Base-by-base conservation (phyloP, 2,329 filamentous ascomycete species). In the Cylindrodendrum hubeiense region DNA sequence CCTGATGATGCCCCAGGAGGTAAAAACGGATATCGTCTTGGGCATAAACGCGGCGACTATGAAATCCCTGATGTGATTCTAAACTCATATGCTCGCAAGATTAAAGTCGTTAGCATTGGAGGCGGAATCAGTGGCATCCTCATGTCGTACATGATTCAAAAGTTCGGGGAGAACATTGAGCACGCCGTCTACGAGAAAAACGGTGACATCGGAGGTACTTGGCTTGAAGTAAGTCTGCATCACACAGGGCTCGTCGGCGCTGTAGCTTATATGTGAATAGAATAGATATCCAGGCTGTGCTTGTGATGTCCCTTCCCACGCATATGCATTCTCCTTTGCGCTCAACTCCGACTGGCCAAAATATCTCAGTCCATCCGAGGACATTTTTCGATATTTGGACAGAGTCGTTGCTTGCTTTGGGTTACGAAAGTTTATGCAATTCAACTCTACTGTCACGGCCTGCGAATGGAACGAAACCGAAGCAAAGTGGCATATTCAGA, bases 251-350 rank as follows among this genome's bases (percentile, higher is more conserved):
- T 5, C 28, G 1, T 9, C 12, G 28, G 28, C 7, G 28, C 28
- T 12, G 34, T 37, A 33, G 34, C 19, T 37, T 19, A 47, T 34
- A 17, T 15, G 2, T 22, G 9, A 3, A 21, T 50, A 60, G 58
- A 61, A 61, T 19, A 24, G 58, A n/a, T 61, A 61, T 39, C 58
- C 58, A 13, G 50, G 50, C 19, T 61, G 58, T 12, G 58, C 58
- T 21, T 61, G 58, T 9, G 58, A 61, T 15, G 50, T 61, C 10
- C 58, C 58, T 7, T 54, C 49, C 2, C 58, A 61, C n/a, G 58
- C 58, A 1, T 61, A 61, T n/a, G 39, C 58, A 2, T 61, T 61
- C 12, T 22, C 49, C 5, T 61, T 53, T 28, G 58, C 58, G 3
- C 58, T 54, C 3, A 39, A 61, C 28, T 33, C 28, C 10, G 58